phyloP scores from a whole-genome alignment of 163 green algal species.

The Botryococcus braunii region DNA sequence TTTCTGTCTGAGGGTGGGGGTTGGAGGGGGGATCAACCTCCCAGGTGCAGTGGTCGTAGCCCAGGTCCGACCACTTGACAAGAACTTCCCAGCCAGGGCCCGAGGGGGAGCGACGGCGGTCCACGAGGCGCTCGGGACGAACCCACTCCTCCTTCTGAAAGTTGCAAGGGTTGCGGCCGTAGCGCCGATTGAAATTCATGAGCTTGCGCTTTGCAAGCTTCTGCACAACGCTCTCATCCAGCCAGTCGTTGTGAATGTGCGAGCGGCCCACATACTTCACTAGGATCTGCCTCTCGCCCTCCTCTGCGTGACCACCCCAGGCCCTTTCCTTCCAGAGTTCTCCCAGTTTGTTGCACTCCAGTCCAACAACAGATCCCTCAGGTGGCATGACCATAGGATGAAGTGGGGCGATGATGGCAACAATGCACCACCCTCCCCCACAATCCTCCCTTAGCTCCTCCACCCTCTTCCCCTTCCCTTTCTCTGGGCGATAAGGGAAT shows the following conservation, averaged over 20 bases:
- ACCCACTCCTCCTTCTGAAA: constrained; percentile 45
- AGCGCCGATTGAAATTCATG: constrained; percentile 71
- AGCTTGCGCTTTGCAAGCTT: constrained; percentile 67
- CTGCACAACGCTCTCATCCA: constrained; percentile 55
- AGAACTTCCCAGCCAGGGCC: constrained; percentile 83
- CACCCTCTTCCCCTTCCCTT: too few species aligned
- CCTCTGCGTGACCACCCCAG: background rate
- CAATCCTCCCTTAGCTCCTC: too few species aligned
- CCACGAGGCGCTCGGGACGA: constrained; percentile 60
- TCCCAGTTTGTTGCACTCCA: too few species aligned
- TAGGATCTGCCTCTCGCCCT: constrained; percentile 56
- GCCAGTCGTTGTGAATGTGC: constrained; percentile 84
- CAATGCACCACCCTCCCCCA: too few species aligned
- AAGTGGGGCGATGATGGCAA: too few species aligned
- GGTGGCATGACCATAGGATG: too few species aligned
- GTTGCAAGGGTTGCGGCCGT: constrained; percentile 46
- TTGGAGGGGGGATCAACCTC: constrained; percentile 38
- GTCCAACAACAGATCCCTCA: too few species aligned
- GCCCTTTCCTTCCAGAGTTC: too few species aligned
- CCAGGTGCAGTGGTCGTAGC: constrained; percentile 70
- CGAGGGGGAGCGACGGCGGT: constrained; percentile 46
- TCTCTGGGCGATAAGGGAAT: too few species aligned
- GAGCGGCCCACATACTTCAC: constrained; percentile 69
- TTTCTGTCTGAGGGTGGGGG: too few species aligned
- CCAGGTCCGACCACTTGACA: constrained; percentile 69